Percentiles rank a stretch among this genome's conserved stretches.
Conservation (phyloP, 83 land plant genomes). For the Picea abies region DNA sequence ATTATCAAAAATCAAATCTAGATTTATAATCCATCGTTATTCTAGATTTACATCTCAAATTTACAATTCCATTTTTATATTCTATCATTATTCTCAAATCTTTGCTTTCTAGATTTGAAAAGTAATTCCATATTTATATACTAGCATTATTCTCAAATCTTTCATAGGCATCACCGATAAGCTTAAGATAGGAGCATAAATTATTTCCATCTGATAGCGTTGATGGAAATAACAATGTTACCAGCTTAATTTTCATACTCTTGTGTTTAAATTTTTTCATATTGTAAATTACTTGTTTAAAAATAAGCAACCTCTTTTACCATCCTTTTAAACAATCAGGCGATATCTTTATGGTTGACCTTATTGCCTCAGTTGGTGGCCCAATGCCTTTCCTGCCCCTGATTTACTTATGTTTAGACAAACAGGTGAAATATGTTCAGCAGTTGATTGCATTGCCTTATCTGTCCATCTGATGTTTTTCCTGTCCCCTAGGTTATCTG, state of each 20-base stretch:
- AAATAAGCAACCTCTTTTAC: neutral
- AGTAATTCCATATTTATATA: too few relatives aligned
- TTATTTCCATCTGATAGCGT: neutral
- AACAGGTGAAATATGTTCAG: neutral
- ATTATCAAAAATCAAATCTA: too few relatives aligned
- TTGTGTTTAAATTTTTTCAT: neutral
- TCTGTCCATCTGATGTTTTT: neutral
- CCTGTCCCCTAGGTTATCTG: neutral
- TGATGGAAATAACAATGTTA: neutral
- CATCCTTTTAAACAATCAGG: neutral
- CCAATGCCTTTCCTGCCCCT: neutral
- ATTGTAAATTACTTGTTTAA: neutral
- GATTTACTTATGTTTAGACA: neutral
- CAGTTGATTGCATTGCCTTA: neutral
- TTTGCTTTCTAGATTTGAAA: too few relatives aligned
- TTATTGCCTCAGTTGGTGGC: neutral
- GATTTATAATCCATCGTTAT: too few relatives aligned
- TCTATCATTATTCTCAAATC: too few relatives aligned
- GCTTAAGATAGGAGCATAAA: neutral
- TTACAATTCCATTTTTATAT: too few relatives aligned
- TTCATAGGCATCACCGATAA: neutral
- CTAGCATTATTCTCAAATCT: too few relatives aligned
- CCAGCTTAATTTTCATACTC: neutral
- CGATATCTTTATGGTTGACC: neutral
- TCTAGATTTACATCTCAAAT: too few relatives aligned